These are phyloP conservation scores for Hibiscus mutabilis DNA, from an alignment of 345 rosid species.

Conservation along the genomic window DNA sequence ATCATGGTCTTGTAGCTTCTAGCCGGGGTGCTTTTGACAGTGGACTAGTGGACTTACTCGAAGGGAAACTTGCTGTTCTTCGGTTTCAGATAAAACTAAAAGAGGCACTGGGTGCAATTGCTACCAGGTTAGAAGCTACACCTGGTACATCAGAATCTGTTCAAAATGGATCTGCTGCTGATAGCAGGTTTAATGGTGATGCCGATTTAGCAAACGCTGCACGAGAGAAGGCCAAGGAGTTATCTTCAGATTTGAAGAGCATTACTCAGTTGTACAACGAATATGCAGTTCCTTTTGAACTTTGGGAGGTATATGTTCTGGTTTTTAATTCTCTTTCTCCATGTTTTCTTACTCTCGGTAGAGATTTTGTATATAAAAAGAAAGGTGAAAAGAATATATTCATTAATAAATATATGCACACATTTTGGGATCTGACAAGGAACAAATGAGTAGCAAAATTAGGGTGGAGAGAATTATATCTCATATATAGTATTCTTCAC, in stretches of 20 bases:
- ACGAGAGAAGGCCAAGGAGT: constrained; percentile 77
- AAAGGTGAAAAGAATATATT: background rate
- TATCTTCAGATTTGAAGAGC: constrained; percentile 80
- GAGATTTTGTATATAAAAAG: background rate
- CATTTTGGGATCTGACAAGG: background rate
- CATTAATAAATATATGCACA: background rate
- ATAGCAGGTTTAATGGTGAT: constrained; percentile 33
- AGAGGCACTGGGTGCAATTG: constrained; percentile 69
- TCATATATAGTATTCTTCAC: background rate
- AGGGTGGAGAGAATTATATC: background rate
- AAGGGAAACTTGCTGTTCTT: constrained; percentile 90
- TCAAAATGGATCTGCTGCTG: constrained; percentile 41
- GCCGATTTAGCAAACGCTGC: constrained; percentile 44
- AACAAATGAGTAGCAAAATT: background rate
- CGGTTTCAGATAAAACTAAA: constrained; percentile 84
- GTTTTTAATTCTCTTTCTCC: background rate
- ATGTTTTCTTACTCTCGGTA: background rate
- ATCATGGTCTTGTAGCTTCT: constrained; percentile 48
- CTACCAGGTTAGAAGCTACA: constrained; percentile 46
- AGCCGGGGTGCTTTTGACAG: constrained; percentile 47
- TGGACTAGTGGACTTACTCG: constrained; percentile 90
- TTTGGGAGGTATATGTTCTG: constrained; percentile 75
- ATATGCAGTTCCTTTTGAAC: constrained; percentile 91
- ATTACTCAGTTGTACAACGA: constrained; percentile 93
- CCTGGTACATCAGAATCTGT: constrained; percentile 47